Percentiles rank a stretch among this genome's conserved stretches.
phyloP scores from a whole-genome alignment of 2,329 filamentous ascomycete genomes.

The Mollisiaceae sp. region DNA sequence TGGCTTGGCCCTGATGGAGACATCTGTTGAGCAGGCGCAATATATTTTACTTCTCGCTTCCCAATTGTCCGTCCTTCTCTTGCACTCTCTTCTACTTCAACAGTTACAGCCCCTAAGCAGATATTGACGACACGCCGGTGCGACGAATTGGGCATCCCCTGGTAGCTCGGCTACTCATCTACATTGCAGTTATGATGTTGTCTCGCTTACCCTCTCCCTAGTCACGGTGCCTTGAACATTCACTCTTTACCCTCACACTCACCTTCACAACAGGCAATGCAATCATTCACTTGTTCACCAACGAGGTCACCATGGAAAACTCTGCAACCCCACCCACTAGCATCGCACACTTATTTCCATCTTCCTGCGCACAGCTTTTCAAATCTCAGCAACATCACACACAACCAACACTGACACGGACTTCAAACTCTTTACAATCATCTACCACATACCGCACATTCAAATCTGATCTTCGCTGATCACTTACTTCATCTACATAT shows the following conservation, averaged over 20 bases:
- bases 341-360: not conserved
- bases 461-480: not conserved
- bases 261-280: not conserved
- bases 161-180: no score
- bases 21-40: not conserved
- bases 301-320: constrained; percentile 1
- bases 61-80: no score
- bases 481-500: not conserved
- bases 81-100: no score
- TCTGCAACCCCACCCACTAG: not conserved
- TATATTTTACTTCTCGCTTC: not conserved
- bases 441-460: not conserved
- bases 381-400: not conserved
- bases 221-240: not conserved
- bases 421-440: constrained; percentile 1
- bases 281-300: constrained; percentile 1
- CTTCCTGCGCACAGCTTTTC: not conserved
- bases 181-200: no score
- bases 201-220: no score
- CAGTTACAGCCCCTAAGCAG: no score
- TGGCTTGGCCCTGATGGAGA: not conserved
- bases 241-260: not conserved
- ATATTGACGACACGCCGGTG: no score
- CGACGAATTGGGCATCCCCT: no score
- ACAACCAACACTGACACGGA: not conserved